A percentile compares a stretch with the other conserved stretches of the same genome.
Evolutionary conservation across 805 yeast genomes (phyloP).

Genomic region (Lipomyces starkeyi): DNA sequence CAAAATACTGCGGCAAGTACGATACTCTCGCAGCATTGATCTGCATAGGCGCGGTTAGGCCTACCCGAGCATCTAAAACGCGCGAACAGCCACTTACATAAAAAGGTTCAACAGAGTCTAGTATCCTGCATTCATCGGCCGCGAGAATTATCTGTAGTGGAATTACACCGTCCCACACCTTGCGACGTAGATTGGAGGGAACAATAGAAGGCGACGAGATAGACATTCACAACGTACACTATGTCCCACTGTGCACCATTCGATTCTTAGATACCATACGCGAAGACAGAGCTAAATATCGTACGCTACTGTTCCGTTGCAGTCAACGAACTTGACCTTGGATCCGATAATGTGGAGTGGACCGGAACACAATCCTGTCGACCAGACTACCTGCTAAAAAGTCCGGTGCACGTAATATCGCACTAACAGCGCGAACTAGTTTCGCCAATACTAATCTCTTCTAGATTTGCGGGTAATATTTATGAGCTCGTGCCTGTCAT

Average conservation of each 20-base stretch:
- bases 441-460: too few species aligned
- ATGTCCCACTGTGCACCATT: slow-evolving; percentile 3
- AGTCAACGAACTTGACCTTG: too few species aligned
- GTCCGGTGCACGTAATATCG: too few species aligned
- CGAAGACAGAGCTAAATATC: neutral
- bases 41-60: slow-evolving; percentile 12
- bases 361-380: neutral
- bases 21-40: slow-evolving; percentile 36
- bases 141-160: slow-evolving; percentile 42
- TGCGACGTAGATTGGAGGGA: slow-evolving; percentile 15
- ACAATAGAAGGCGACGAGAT: neutral
- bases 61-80: slow-evolving; percentile 2
- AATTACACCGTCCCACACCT: slow-evolving; percentile 43
- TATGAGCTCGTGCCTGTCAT: too few species aligned
- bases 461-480: too few species aligned
- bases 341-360: too few species aligned
- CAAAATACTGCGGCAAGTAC: slow-evolving; percentile 42
- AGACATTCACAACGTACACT: slow-evolving; percentile 7
- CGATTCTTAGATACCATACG: neutral
- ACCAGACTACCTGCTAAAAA: too few species aligned
- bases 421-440: too few species aligned
- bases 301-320: neutral
- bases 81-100: slow-evolving; percentile 23
- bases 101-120: slow-evolving; percentile 30
- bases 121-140: slow-evolving; percentile 34